Evolutionary conservation across 169 alveolate species (phyloP).

Genomic region (Cyclospora cayetanensis): DNA sequence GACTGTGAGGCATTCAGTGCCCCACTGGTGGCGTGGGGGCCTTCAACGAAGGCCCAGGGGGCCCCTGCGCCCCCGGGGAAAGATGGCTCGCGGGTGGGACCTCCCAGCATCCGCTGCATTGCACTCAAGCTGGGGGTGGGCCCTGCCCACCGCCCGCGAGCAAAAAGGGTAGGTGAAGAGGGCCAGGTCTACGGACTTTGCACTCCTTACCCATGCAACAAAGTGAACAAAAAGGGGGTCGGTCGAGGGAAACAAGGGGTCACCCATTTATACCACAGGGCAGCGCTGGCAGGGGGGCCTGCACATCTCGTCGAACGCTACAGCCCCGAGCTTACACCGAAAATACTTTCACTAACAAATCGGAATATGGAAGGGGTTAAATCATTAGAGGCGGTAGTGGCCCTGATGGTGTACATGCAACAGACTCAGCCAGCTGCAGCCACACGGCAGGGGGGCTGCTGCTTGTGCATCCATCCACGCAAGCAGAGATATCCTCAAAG

Average conservation of each 20-base stretch:
- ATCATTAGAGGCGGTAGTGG: too few species aligned
- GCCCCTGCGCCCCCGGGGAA: conserved; percentile 6
- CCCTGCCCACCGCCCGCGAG: background rate
- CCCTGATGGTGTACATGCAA: too few species aligned
- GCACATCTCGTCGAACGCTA: background rate
- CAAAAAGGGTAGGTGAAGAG: background rate
- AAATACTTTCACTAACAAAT: too few species aligned
- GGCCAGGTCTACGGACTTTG: background rate
- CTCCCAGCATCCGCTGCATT: conserved; percentile 35
- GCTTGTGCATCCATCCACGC: too few species aligned
- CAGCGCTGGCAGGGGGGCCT: background rate
- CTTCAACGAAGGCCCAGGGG: conserved; percentile 29
- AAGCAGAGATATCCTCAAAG: too few species aligned
- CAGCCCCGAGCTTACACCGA: too few species aligned
- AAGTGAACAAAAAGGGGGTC: background rate
- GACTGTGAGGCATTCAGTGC: background rate
- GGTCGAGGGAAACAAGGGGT: too few species aligned
- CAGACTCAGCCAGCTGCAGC: too few species aligned
- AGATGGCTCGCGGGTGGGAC: conserved; percentile 15
- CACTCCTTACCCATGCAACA: background rate
- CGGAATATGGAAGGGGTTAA: too few species aligned
- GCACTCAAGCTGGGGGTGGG: conserved; percentile 2
- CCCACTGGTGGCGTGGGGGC: background rate
- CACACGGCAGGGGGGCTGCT: too few species aligned
- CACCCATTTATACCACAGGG: background rate